A percentile compares a stretch with the other conserved stretches of the same genome.
Conservation (phyloP, 2,329 filamentous ascomycete genomes). For the Trichoderma hamatum region DNA sequence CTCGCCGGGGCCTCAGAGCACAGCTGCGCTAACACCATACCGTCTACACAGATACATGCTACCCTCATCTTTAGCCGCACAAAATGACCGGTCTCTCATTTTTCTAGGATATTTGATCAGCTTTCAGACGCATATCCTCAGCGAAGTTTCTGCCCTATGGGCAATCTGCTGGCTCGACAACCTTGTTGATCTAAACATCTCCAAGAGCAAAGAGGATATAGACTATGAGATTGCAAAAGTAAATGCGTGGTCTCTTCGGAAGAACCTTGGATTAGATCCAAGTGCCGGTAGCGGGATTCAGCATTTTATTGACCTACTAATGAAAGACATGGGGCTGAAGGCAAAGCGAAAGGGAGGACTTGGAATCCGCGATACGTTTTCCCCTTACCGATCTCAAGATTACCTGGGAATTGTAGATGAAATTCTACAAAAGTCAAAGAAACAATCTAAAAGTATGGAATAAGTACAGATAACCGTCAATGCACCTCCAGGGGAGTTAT, state of each 20-base stretch:
- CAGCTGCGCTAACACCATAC: not conserved
- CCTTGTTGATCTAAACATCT: not conserved
- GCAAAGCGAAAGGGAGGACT: not conserved
- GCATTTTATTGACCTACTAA: not conserved
- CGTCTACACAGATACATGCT: conserved; percentile 11
- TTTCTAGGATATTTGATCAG: conserved; percentile 7
- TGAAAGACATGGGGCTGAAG: conserved; percentile 11
- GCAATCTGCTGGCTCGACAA: conserved; percentile 14
- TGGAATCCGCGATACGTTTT: not conserved
- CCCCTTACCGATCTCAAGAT: conserved; percentile 6
- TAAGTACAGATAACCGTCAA: too few species aligned
- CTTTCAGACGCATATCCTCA: conserved; percentile 7
- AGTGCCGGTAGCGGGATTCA: not conserved
- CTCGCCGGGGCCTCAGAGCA: not conserved
- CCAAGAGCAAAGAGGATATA: not conserved
- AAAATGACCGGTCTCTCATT: not conserved
- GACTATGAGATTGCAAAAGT: conserved; percentile 9
- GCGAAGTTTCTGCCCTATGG: conserved; percentile 10
- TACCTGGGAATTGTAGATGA: conserved; percentile 14
- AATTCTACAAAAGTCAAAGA: not conserved
- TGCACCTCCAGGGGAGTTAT: too few species aligned
- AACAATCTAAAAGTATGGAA: not conserved
- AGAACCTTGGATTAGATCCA: not conserved
- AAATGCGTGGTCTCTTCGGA: not conserved
- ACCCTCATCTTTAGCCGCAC: not conserved